phyloP scores from a whole-genome alignment of 2,329 filamentous ascomycete species.

The Pseudogymnoascus sp. region DNA sequence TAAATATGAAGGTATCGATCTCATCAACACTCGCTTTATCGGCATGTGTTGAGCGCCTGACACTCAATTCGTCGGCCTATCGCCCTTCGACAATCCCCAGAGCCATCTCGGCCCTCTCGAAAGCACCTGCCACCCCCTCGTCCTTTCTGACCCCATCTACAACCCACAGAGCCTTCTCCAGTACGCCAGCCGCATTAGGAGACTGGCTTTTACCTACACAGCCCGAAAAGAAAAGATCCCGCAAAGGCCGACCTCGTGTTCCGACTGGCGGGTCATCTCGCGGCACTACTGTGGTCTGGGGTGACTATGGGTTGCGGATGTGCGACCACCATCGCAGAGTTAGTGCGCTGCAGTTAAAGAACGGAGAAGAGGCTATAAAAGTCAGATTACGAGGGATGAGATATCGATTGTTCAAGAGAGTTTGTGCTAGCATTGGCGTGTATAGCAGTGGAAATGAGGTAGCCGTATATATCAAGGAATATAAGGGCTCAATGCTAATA shows the following conservation, averaged over 20 bases:
- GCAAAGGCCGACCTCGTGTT: constrained; percentile 79
- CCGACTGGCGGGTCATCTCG: constrained; percentile 84
- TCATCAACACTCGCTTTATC: constrained; percentile 3
- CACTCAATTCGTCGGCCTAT: constrained; percentile 2
- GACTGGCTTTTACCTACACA: constrained; percentile 79
- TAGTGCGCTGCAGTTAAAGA: constrained; percentile 75
- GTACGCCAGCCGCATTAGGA: constrained; percentile 48
- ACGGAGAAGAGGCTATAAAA: constrained; percentile 90
- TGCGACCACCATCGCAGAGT: constrained; percentile 87
- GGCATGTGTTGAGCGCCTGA: constrained; percentile 7
- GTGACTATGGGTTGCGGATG: constrained; percentile 91
- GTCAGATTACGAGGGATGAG: constrained; percentile 80
- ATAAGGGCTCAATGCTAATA: background rate
- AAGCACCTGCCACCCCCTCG: background rate
- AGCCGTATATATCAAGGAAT: constrained; percentile 11
- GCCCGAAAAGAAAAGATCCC: constrained; percentile 77
- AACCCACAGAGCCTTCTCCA: constrained; percentile 59
- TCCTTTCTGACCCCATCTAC: constrained; percentile 31
- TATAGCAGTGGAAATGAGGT: constrained; percentile 92
- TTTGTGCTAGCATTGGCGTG: constrained; percentile 88
- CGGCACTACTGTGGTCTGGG: constrained; percentile 93
- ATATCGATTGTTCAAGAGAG: constrained; percentile 84
- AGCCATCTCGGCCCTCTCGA: background rate
- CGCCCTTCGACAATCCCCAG: background rate
- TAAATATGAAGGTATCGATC: constrained; percentile 1